These are phyloP conservation scores for Tulasnella sp. DNA, from an alignment of 768 basidiomycete species.

Conservation along the genomic window DNA sequence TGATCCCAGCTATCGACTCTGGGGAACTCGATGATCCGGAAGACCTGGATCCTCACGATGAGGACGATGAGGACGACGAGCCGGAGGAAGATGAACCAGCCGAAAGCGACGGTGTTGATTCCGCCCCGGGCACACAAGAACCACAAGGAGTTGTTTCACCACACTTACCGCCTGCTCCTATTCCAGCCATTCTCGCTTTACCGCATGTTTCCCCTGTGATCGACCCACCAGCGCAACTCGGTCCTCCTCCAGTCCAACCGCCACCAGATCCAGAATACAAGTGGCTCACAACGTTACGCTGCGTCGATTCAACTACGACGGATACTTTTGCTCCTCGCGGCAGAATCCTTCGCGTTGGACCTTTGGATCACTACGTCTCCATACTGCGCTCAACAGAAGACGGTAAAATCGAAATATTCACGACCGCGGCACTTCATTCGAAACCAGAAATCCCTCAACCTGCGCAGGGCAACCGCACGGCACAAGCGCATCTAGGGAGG, in stretches of 20 bases:
- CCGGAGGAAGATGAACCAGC: conserved; percentile 2
- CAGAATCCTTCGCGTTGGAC: conserved; percentile 1
- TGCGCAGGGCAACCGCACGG: background rate
- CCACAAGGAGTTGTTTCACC: background rate
- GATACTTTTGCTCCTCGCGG: background rate
- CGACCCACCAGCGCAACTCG: background rate
- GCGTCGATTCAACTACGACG: conserved; percentile 1
- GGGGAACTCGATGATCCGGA: background rate
- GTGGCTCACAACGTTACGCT: conserved; percentile 14
- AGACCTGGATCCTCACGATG: background rate
- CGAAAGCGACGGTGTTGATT: background rate
- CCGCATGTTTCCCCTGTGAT: background rate
- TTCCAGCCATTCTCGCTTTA: background rate
- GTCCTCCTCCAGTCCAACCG: background rate
- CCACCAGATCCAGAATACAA: conserved; percentile 1
- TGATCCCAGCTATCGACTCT: conserved; percentile 8
- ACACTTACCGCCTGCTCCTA: background rate
- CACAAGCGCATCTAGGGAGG: background rate
- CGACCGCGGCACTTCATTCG: conserved; percentile 1
- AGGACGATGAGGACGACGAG: background rate
- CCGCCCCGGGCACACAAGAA: background rate
- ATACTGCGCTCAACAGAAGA: conserved; percentile 11
- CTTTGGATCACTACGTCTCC: background rate
- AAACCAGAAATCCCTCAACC: background rate
- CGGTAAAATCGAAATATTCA: conserved; percentile 13